phyloP scores from a whole-genome alignment of 805 yeast species.

The Saccharomycopsis schoenii region DNA sequence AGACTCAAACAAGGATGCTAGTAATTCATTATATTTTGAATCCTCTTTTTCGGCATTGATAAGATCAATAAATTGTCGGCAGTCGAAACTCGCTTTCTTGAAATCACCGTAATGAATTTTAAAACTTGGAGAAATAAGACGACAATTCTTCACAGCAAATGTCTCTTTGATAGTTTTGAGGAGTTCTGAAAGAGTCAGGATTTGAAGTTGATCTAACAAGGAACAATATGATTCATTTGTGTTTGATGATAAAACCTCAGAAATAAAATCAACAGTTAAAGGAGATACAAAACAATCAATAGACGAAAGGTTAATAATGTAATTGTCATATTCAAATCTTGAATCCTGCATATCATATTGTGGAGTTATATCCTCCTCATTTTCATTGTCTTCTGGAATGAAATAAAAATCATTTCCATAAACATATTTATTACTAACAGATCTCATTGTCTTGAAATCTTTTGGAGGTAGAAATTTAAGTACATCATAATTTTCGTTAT shows the following conservation, averaged over 20 bases:
- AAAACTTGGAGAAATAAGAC: slow-evolving; percentile 39
- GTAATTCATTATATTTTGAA: background rate
- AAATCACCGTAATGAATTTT: slow-evolving; percentile 31
- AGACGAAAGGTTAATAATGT: slow-evolving; percentile 46
- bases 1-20: slow-evolving; percentile 16
- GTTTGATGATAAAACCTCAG: slow-evolving; percentile 7
- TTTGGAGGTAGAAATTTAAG: slow-evolving; percentile 17
- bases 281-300: slow-evolving; percentile 42
- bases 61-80: background rate
- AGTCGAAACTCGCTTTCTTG: slow-evolving; percentile 1
- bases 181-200: slow-evolving; percentile 42
- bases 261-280: slow-evolving; percentile 29
- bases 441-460: background rate
- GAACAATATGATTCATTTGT: slow-evolving; percentile 24
- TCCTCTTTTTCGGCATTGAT: background rate
- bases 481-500: slow-evolving; percentile 1
- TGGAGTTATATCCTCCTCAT: slow-evolving; percentile 7
- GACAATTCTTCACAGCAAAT: slow-evolving; percentile 32
- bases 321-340: slow-evolving; percentile 40
- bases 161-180: slow-evolving; percentile 26
- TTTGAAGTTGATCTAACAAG: slow-evolving; percentile 57
- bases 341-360: slow-evolving; percentile 26
- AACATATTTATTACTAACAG: background rate
- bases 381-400: background rate
- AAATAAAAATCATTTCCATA: slow-evolving; percentile 7